Evolutionary conservation across 306 rosid species (phyloP), one percentile per base, ranked within the genome.

Genomic region (Gleditsia sinensis): DNA sequence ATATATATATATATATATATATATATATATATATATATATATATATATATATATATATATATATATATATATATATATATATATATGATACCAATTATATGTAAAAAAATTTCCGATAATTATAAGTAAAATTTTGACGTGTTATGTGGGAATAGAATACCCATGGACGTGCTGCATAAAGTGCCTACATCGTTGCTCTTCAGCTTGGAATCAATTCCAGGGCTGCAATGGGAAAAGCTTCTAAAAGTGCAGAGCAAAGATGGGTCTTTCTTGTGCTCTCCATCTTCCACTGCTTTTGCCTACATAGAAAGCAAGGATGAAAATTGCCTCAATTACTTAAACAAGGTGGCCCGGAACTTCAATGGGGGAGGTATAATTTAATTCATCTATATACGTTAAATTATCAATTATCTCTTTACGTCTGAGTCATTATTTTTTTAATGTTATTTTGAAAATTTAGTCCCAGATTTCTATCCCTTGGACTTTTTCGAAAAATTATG

Each of bases 201-300:
- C 62, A 89, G 94, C 86, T 74, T 86, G 82, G 93, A 89, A 78
- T 87, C 88, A 16, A 80, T 89, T 86, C 63, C 77, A 13, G 86
- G 76, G 14, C 48, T 84, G 24, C 83, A 89, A 27, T 89, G 94
- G 94, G 83, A 73, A 72, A 86, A 80, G 86, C 88, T 88, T 83
- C 72, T 86, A 0, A 86, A 84, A 56, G 60, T 86, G 64, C 89
- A 89, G 77, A 78, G 75, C 56, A 64, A 20, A 73, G 91, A 89
- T 74, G 94, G 91, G 21, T 89, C 94, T 1, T 86, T 86, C 77
- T 50, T 86, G 78, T 80, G 66, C 53, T 84, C 86, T 36, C 94
- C 93, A 8, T 82, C 94, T 9, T 80, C 94, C 76, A 89, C 94
- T 56, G 94, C 94, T 70, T 89, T 75, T 32, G 94, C 89, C 2